Conservation (phyloP, 495 filamentous ascomycete genomes). For the Cryomyces minteri region DNA sequence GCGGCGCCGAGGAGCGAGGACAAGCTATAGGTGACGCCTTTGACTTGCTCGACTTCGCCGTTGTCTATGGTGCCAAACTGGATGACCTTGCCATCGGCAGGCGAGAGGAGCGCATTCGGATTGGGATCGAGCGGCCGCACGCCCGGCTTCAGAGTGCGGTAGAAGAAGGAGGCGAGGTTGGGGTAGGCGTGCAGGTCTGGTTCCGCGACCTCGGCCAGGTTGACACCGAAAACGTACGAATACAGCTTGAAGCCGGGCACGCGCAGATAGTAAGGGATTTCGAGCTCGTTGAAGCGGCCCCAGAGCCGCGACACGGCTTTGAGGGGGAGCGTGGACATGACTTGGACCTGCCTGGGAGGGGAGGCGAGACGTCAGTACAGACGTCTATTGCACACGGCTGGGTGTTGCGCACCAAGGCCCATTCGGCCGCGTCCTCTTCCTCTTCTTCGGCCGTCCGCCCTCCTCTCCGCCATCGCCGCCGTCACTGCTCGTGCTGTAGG, state of each 20-base stretch:
- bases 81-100: conserved; percentile 75
- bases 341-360: conserved; percentile 59
- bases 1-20: conserved; percentile 72
- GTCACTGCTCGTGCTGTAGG: conserved; percentile 1
- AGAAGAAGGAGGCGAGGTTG: conserved; percentile 95
- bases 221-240: conserved; percentile 80
- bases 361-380: background rate
- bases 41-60: conserved; percentile 96
- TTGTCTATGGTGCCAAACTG: conserved; percentile 85
- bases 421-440: conserved; percentile 56
- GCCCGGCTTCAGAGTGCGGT: conserved; percentile 80
- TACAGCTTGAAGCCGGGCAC: conserved; percentile 94
- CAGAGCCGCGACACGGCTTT: conserved; percentile 87
- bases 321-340: conserved; percentile 89
- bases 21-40: conserved; percentile 93
- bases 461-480: conserved; percentile 9
- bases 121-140: conserved; percentile 73
- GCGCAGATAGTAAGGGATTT: conserved; percentile 77
- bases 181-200: conserved; percentile 74
- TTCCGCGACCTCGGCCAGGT: conserved; percentile 74
- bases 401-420: conserved; percentile 55
- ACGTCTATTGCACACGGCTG: background rate
- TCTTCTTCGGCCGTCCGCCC: conserved; percentile 34
- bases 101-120: conserved; percentile 59
- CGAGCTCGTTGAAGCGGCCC: conserved; percentile 88